phyloP scores from a whole-genome alignment of 2,329 filamentous ascomycete species.

The Fusarium torreyae region DNA sequence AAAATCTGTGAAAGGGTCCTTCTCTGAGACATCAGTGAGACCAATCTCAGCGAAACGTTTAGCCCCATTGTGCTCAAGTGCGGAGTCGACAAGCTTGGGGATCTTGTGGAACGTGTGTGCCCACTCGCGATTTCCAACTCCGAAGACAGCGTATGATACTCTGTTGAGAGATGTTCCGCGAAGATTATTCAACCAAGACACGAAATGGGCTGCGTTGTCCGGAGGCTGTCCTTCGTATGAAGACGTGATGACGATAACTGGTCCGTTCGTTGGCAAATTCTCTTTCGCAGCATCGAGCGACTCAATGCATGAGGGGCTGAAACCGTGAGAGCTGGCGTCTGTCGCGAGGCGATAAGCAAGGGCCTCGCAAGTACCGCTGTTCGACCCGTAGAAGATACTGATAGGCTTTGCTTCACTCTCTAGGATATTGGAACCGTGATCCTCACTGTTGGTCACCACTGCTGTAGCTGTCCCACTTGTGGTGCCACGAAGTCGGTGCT shows the following conservation, averaged over 20 bases:
- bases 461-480: no score
- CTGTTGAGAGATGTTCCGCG: no score
- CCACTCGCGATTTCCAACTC: slow-evolving; percentile 70
- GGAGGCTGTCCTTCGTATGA: no score
- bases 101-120: slow-evolving; percentile 75
- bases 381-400: slow-evolving; percentile 80
- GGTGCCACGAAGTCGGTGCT: no score
- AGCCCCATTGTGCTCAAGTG: slow-evolving; percentile 58
- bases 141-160: no score
- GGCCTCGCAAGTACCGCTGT: slow-evolving; percentile 80
- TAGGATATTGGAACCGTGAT: no score
- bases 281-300: no score
- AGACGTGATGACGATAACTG: no score
- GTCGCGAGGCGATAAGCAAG: slow-evolving; percentile 75
- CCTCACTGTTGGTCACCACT: no score
- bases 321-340: slow-evolving; percentile 72
- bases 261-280: no score
- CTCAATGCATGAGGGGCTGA: slow-evolving; percentile 56
- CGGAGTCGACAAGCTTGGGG: slow-evolving; percentile 72
- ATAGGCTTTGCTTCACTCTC: slow-evolving; percentile 58
- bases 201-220: no score
- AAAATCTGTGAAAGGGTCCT: slow-evolving; percentile 77
- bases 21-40: slow-evolving; percentile 70
- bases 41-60: slow-evolving; percentile 62
- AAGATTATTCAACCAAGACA: no score